A percentile compares a stretch with the other conserved stretches of the same genome.
Conservation (phyloP, 176 grass and related monocot genomes). For the Ampelocalamus luodianensis region DNA sequence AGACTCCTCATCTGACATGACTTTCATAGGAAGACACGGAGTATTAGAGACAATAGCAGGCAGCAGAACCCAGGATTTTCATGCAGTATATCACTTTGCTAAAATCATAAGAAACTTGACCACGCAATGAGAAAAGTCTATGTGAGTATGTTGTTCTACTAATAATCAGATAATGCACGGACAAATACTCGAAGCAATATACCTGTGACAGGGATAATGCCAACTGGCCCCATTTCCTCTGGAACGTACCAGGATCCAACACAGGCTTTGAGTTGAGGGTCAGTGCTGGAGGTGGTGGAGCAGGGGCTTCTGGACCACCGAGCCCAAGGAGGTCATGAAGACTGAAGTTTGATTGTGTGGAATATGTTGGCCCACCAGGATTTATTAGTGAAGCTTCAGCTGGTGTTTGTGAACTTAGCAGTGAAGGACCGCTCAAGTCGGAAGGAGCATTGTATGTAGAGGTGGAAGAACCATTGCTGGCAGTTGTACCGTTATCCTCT, state of each 20-base stretch:
- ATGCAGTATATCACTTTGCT: not conserved
- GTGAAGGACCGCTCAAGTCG: conserved; percentile 48
- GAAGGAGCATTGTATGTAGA: conserved; percentile 92
- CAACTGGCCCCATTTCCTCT: conserved; percentile 94
- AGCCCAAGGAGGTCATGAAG: conserved; percentile 97
- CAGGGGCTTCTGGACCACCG: conserved; percentile 50
- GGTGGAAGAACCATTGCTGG: conserved; percentile 60
- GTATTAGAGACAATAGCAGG: conserved; percentile 21
- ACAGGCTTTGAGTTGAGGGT: conserved; percentile 78
- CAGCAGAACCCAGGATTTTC: not conserved
- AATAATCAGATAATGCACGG: conserved; percentile 36
- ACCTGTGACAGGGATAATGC: conserved; percentile 82
- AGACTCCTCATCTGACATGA: not conserved
- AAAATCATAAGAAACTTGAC: conserved; percentile 16
- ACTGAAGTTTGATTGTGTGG: conserved; percentile 58
- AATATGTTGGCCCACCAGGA: conserved; percentile 47
- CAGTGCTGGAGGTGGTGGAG: conserved; percentile 55
- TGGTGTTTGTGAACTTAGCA: conserved; percentile 61
- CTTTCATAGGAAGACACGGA: conserved; percentile 28
- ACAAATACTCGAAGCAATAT: conserved; percentile 32
- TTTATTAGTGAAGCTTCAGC: conserved; percentile 54
- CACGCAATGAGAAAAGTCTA: conserved; percentile 11
- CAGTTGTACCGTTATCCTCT: conserved; percentile 71
- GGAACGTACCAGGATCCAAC: conserved; percentile 89
- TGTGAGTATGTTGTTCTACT: conserved; percentile 6